A percentile compares a stretch with the other conserved stretches of the same genome.
Conservation (phyloP, 169 alveolate genomes). For the Cystoisospora suis region DNA sequence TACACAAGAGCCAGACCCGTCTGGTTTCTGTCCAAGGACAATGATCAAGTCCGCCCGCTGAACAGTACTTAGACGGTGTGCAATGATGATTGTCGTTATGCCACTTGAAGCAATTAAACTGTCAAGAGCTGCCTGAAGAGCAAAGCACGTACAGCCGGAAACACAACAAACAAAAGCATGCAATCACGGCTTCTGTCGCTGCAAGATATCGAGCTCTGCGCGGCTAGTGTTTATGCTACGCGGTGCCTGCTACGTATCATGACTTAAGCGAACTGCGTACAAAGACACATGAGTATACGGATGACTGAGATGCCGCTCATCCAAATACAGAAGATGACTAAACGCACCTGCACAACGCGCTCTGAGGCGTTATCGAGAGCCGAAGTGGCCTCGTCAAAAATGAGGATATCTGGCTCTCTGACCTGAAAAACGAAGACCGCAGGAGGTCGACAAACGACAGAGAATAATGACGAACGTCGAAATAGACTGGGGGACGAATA, state of each 20-base stretch:
- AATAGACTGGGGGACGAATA: neutral
- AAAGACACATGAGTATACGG: neutral
- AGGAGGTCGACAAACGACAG: no score
- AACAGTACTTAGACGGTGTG: conserved; percentile 91
- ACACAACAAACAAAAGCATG: no score
- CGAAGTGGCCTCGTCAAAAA: conserved; percentile 94
- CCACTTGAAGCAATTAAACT: conserved; percentile 3
- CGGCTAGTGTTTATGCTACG: no score
- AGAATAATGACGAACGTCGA: neutral
- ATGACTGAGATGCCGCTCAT: neutral
- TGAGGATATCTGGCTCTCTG: conserved; percentile 80
- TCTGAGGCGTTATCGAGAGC: conserved; percentile 82
- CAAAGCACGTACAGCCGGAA: neutral
- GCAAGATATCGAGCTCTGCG: no score
- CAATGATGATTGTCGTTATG: conserved; percentile 85
- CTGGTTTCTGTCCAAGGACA: conserved; percentile 69
- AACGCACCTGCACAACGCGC: conserved; percentile 60
- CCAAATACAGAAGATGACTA: neutral
- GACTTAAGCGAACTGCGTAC: neutral
- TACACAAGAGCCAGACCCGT: conserved; percentile 34
- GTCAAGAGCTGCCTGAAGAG: conserved; percentile 72
- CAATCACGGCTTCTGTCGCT: no score
- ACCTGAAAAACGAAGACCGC: conserved; percentile 8
- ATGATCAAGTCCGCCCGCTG: conserved; percentile 83
- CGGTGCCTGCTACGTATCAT: no score